Percentiles rank a stretch among this genome's conserved stretches.
Evolutionary conservation across 306 rosid genomes (phyloP).

Genomic region (Prunus mira): DNA sequence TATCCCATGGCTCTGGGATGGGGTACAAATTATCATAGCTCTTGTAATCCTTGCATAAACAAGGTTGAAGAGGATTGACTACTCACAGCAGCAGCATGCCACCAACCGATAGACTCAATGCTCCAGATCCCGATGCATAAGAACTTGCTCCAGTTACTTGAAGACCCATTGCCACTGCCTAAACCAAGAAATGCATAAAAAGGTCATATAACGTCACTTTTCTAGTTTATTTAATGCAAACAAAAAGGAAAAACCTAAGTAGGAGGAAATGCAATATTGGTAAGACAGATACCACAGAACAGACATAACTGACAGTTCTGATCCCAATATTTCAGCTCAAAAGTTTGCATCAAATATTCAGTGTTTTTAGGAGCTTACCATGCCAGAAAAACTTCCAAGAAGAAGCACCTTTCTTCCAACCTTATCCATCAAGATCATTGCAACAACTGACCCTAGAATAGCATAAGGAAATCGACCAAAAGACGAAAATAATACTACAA

Average conservation of each 20-base stretch:
- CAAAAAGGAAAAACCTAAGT: background rate
- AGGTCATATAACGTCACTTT: background rate
- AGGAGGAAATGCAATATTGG: background rate
- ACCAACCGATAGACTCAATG: conserved; percentile 68
- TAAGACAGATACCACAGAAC: background rate
- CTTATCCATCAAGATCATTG: conserved; percentile 87
- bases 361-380: conserved; percentile 49
- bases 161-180: conserved; percentile 66
- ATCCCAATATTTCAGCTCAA: conserved; percentile 11
- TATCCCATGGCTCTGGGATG: too few relatives aligned
- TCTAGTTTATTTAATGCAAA: background rate
- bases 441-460: conserved; percentile 61
- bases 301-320: background rate
- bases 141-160: conserved; percentile 70
- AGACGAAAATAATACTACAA: background rate
- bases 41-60: background rate
- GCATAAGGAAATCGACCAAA: conserved; percentile 7
- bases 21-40: too few relatives aligned
- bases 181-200: conserved; percentile 34
- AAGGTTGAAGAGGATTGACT: conserved; percentile 21
- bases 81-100: conserved; percentile 77
- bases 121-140: conserved; percentile 43
- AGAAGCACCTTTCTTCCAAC: conserved; percentile 80
- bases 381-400: conserved; percentile 77
- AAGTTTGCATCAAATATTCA: background rate